Base-by-base conservation (phyloP, 2,329 filamentous ascomycete species). In the Endocalyx cinctus region DNA sequence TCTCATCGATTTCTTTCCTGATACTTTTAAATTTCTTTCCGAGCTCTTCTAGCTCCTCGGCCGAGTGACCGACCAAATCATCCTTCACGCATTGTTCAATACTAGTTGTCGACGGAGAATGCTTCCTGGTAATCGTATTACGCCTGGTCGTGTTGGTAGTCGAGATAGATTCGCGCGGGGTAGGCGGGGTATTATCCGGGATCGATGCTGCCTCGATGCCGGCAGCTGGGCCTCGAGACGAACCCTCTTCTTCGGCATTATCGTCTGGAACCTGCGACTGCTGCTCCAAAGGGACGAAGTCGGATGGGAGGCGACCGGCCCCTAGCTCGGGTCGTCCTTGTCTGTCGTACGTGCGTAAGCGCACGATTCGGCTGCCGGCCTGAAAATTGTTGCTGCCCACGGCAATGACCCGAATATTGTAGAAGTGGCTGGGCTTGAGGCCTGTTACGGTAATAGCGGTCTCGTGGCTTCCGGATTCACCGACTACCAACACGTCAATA, bases 331-430 rank as follows among this genome's bases (percentile, higher is more conserved):
- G 79, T 18, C 72, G 72, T 34, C 77, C 78, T 59, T 82, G 79
- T 47, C 66, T 70, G 54, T 67, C 74, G 57, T 75, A 81, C 29
- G 92, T 97, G 48, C 84, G 78, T 34, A 98, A 70, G 34, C 92
- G 84, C 43, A 97, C 81, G 23, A 94, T 79, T 5, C 79, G 74
- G 58, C 92, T 96, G 23, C 87, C 84, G 1, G 89, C 87, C 54
- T 94, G 87, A 51, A 97, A 97, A 59, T 92, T 94, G 47, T 89
- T 87, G 18, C 83, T 78, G 30, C 90, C 94, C 34, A 96, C 84
- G 25, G 90, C 87, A 47, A 96, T 85, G 34, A 97, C 87, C 39
- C 90, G 83, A 17, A 98, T 82, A 45, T 94, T 94, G 63, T 97
- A 97, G 52, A 89, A 94, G 51, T 86, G 85, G 45, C 84, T 81